phyloP scores from a whole-genome alignment of 2,329 filamentous ascomycete genomes.

The Clathrospora elynae region DNA sequence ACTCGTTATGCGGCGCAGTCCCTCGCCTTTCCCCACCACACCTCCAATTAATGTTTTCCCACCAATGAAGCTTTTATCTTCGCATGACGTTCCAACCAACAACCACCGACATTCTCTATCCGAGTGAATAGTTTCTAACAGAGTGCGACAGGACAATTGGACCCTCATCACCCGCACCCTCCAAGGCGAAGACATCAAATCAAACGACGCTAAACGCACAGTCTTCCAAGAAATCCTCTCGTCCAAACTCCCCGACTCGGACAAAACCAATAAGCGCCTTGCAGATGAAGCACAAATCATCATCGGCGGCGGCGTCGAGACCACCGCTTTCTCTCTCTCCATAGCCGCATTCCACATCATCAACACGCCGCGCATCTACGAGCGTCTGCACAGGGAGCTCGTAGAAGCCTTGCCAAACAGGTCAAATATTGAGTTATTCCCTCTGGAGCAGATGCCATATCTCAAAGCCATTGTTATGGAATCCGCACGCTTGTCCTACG shows the following conservation, averaged over 20 bases:
- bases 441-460: constrained; percentile 21
- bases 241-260: constrained; percentile 37
- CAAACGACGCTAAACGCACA: constrained; percentile 41
- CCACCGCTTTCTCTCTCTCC: constrained; percentile 42
- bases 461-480: constrained; percentile 32
- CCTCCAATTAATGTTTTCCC: too few relatives aligned
- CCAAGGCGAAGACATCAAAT: constrained; percentile 35
- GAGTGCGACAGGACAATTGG: constrained; percentile 27
- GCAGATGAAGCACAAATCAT: constrained; percentile 48
- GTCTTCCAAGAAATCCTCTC: constrained; percentile 44
- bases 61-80: constrained; percentile 2
- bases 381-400: constrained; percentile 39
- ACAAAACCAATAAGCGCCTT: constrained; percentile 48
- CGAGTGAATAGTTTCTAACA: too few relatives aligned
- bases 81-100: too few relatives aligned
- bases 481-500: constrained; percentile 46
- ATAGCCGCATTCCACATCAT: constrained; percentile 43
- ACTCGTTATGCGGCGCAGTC: background rate
- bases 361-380: constrained; percentile 38
- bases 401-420: constrained; percentile 37
- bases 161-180: constrained; percentile 35
- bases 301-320: constrained; percentile 49
- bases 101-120: background rate
- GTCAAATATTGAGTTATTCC: constrained; percentile 26
- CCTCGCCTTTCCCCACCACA: too few relatives aligned